A percentile compares a stretch with the other conserved stretches of the same genome.
Conservation (phyloP, 768 basidiomycete species). For the Panellus pusillus region DNA sequence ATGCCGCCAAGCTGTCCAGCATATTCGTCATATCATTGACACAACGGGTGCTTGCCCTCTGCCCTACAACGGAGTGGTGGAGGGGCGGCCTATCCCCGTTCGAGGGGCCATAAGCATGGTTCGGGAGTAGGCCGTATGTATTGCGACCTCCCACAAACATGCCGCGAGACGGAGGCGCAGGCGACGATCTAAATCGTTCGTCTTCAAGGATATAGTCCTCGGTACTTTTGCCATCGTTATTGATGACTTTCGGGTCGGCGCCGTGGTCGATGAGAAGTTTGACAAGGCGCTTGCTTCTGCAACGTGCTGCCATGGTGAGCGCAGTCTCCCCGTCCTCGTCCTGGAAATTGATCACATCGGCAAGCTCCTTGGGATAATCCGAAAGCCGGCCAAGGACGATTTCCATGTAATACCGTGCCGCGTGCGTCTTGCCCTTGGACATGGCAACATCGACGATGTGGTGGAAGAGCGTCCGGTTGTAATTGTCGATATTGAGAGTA, state of each 20-base stretch:
- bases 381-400: constrained; percentile 83
- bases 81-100: constrained; percentile 70
- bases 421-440: constrained; percentile 96
- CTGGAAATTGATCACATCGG: constrained; percentile 98
- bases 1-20: constrained; percentile 83
- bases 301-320: constrained; percentile 93
- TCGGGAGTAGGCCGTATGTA: constrained; percentile 49
- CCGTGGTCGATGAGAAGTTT: constrained; percentile 95
- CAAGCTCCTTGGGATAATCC: constrained; percentile 93
- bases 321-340: constrained; percentile 99
- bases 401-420: constrained; percentile 98
- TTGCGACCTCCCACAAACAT: constrained; percentile 73
- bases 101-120: constrained; percentile 45
- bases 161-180: constrained; percentile 69
- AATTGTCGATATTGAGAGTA: constrained; percentile 97
- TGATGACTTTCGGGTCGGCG: constrained; percentile 92
- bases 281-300: constrained; percentile 92
- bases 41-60: constrained; percentile 82
- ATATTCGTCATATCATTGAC: constrained; percentile 83
- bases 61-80: constrained; percentile 83
- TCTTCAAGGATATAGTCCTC: constrained; percentile 99
- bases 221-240: constrained; percentile 93
- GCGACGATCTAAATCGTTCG: constrained; percentile 93
- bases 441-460: constrained; percentile 97
- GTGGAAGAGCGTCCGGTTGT: constrained; percentile 96